Base-by-base conservation (phyloP, 768 basidiomycete species). In the Rhizopogon vinicolor region DNA sequence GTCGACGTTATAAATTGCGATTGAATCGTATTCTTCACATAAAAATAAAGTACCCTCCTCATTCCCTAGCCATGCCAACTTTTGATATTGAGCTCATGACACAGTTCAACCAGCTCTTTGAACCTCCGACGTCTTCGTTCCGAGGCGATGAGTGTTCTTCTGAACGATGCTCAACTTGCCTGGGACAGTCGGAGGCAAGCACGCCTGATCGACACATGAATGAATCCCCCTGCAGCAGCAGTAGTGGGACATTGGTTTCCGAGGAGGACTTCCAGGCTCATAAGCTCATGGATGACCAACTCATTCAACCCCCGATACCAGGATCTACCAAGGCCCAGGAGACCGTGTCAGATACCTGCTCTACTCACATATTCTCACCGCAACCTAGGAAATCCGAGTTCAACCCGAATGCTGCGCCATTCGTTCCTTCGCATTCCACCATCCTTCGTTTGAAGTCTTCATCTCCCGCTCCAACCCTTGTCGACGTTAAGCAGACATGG, bases 341-440 rank as follows among this genome's bases (percentile, higher is more conserved):
- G 13, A 16, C 41, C 14, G 31, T 42, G 12, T 16, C 8, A 43
- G 25, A 6, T 25, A 6, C 9, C 13, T 8, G 3, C 40, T 22
- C 31, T 10, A 7, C 18, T 33, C 42, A 37, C 51, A 29, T 53
- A 3, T 29, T n/a, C 16, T 33, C 29, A 5, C 31, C 28, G n/a
- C 42, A 31, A 12, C 12, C 55, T 8, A 42, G n/a, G 9, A 33
- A 41, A 29, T 31, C 42, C 25, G 18, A 44, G 14, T 53, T 59
- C 19, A 57, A 57, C 35, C 41, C 52, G 10, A 41, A 44, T 5
- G 55, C 58, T 25, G 14, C 52, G 13, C n/a, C 56, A 53, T 59
- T 57, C 41, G n/a, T 59, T 7, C 56, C 58, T 13, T 44, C 49
- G n/a, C 5, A 5, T 28, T 12, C 41, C 19, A 19, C 10, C 41